These are phyloP conservation scores for Dictyostelium brefeldianum DNA, from an alignment of 78 protist genomes.

Conservation along the genomic window DNA sequence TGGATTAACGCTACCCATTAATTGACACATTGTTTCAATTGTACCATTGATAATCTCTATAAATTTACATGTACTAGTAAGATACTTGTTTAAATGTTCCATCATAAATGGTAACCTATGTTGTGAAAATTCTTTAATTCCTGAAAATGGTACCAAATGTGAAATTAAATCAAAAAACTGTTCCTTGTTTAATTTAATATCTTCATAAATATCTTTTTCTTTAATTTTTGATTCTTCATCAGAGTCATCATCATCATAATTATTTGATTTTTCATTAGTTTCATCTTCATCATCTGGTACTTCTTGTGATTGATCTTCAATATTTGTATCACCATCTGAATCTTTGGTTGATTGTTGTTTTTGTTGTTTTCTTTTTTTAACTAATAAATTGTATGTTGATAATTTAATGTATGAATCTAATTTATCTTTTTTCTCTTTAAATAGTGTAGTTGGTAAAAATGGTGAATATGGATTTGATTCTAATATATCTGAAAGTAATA, in stretches of 20 bases:
- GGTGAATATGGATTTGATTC: conserved; percentile 25
- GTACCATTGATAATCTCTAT: conserved; percentile 3
- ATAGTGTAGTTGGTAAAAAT: background rate
- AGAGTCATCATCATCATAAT: background rate
- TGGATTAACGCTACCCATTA: conserved; percentile 62
- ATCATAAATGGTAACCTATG: background rate
- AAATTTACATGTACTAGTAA: conserved; percentile 1
- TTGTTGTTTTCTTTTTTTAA: background rate
- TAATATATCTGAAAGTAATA: conserved; percentile 2
- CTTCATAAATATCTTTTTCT: background rate
- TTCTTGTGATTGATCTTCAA: background rate
- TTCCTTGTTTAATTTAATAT: background rate
- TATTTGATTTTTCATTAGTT: background rate
- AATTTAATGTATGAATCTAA: background rate
- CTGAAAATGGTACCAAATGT: background rate
- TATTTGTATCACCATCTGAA: background rate
- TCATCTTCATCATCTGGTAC: background rate
- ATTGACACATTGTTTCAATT: conserved; percentile 15
- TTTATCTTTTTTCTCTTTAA: background rate
- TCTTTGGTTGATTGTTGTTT: background rate
- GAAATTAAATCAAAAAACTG: conserved; percentile 6
- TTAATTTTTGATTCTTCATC: conserved; percentile 1
- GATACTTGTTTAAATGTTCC: background rate
- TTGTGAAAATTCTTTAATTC: conserved; percentile 18
- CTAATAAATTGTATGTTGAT: background rate